Percentiles rank a stretch among this genome's conserved stretches.
Evolutionary conservation across 1,284 basidiomycete species (phyloP).

Genomic region (Sanghuangporus weigelae): DNA sequence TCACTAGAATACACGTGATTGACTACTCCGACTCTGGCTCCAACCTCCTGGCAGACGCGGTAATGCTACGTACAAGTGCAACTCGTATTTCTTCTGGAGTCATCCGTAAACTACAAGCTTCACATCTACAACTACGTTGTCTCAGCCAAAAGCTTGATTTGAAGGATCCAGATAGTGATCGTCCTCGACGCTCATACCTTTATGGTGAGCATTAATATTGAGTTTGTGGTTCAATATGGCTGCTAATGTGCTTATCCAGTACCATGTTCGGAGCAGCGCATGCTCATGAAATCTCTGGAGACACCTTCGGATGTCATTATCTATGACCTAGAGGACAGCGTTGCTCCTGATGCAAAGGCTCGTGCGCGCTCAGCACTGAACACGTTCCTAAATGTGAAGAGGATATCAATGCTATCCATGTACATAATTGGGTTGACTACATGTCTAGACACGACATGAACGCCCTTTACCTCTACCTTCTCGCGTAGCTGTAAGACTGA

Average conservation of each 20-base stretch:
- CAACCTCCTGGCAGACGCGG: neutral
- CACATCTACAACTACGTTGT: neutral
- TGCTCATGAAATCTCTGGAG: conserved; percentile 73
- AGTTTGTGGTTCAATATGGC: neutral
- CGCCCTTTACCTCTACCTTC: conserved; percentile 38
- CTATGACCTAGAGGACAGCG: conserved; percentile 86
- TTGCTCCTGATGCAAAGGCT: conserved; percentile 60
- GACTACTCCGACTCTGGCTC: neutral
- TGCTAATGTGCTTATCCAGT: conserved; percentile 35
- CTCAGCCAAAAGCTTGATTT: neutral
- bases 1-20: neutral
- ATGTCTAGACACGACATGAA: conserved; percentile 21
- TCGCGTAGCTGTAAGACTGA: conserved; percentile 71
- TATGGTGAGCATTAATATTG: conserved; percentile 36
- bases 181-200: conserved; percentile 51
- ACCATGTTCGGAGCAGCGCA: conserved; percentile 71
- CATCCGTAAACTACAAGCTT: neutral
- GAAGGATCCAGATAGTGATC: conserved; percentile 2
- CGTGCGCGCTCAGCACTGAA: conserved; percentile 54
- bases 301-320: conserved; percentile 68
- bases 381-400: conserved; percentile 50
- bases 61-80: neutral
- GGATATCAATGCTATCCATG: neutral
- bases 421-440: conserved; percentile 12
- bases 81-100: neutral